Evolutionary conservation across 2,329 filamentous ascomycete species (phyloP), one percentile per base, ranked within the genome.

Genomic region (Verticillium klebahnii): DNA sequence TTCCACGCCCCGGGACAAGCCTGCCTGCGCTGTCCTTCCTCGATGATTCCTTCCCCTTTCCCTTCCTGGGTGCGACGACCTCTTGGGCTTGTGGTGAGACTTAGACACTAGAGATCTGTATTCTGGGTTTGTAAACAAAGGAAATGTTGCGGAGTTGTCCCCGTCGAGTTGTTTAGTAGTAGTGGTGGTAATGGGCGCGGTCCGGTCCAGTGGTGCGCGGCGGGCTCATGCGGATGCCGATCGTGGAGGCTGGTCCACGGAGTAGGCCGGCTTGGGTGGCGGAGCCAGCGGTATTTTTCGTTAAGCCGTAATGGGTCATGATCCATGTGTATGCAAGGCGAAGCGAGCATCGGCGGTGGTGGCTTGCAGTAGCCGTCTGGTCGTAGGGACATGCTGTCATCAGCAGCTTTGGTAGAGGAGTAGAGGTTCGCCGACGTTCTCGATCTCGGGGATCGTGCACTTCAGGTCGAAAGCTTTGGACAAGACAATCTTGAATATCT

Each of bases 401-500:
- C 60, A 82, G 71, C 79, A 81, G 57, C 86, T 88, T 75, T 93
- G 91, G 74, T 99, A 99, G 67, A 99, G 85, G 56, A 99, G 84
- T 58, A 99, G 83, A 25, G 95, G 95, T 78, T 99, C 95, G 77
- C 95, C 95, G 62, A 97, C 90, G 75, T 98, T 96, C 78, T 97
- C 94, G 76, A 99, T 98, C 78, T 99, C 95, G 57, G 95, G 95
- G 73, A 99, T 98, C 34, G 95, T 99, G 82, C 95, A 99, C 77
- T 97, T 97, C 62, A 99, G 85, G 75, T 99, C 95, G 74, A 99
- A 99, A 2, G 95, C 95, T 79, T 99, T 99, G 66, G 94, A 97
- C 29, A 99, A 85, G 62, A 99, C 95, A 70, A 99, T 99, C 78
- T 99, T 99, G 86, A 99, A 99, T 73, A 99, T 99, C 94, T 98